Conservation (phyloP, 1,284 basidiomycete genomes). For the Ceratobasidium sp. region DNA sequence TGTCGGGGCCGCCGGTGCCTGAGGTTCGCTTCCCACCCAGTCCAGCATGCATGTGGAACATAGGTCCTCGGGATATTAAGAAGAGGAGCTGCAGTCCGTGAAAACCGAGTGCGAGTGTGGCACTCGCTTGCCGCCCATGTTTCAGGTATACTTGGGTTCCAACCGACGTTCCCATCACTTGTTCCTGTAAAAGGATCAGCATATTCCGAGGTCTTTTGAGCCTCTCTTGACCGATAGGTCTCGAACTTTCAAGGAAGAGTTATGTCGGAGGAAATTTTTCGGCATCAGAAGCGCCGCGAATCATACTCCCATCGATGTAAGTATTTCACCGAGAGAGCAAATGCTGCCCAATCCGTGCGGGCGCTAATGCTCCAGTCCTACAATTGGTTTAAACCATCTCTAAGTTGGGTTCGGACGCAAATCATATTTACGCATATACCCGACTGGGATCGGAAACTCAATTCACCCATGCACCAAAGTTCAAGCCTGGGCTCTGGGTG, state of each 20-base stretch:
- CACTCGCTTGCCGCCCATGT: slow-evolving; percentile 69
- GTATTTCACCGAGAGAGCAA: slow-evolving; percentile 67
- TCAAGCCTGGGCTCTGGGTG: slow-evolving; percentile 53
- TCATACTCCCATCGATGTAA: slow-evolving; percentile 46
- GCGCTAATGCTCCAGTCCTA: slow-evolving; percentile 66
- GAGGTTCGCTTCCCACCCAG: slow-evolving; percentile 64
- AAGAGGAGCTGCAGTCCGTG: slow-evolving; percentile 61
- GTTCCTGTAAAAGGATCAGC: slow-evolving; percentile 62
- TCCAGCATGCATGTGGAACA: slow-evolving; percentile 63
- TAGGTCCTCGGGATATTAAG: slow-evolving; percentile 66
- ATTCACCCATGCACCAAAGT: slow-evolving; percentile 60
- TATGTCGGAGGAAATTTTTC: slow-evolving; percentile 43
- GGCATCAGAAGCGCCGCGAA: slow-evolving; percentile 32
- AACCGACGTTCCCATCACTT: slow-evolving; percentile 72
- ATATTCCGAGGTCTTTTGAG: neutral
- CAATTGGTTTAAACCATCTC: slow-evolving; percentile 32
- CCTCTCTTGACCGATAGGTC: slow-evolving; percentile 48
- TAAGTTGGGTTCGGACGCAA: neutral
- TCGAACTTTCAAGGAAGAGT: slow-evolving; percentile 56
- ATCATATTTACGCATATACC: slow-evolving; percentile 55
- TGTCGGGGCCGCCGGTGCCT: slow-evolving; percentile 49
- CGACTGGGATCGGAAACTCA: slow-evolving; percentile 55
- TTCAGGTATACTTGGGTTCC: slow-evolving; percentile 70
- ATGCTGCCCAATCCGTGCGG: slow-evolving; percentile 72
- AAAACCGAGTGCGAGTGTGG: slow-evolving; percentile 64